These are phyloP conservation scores for Leccinum subgranulosum DNA, from an alignment of 768 basidiomycete species.

Conservation along the genomic window DNA sequence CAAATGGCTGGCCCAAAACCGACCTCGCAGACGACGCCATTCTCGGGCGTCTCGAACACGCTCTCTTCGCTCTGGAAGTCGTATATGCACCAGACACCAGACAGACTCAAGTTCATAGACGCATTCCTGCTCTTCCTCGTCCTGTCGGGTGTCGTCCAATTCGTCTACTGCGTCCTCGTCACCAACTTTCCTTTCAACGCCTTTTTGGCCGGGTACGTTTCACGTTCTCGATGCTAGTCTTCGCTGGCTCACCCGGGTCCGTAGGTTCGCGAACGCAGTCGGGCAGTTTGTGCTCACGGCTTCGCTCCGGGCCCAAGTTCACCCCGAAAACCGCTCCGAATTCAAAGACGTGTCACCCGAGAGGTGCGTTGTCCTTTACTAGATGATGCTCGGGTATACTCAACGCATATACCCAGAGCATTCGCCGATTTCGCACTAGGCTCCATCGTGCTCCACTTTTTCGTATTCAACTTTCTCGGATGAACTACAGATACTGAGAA, in stretches of 20 bases:
- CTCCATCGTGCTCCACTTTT: constrained; percentile 96
- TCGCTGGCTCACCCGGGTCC: background rate
- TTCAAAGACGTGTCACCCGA: constrained; percentile 95
- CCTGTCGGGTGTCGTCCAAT: constrained; percentile 86
- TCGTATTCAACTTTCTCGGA: constrained; percentile 98
- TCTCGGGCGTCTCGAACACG: constrained; percentile 26
- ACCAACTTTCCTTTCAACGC: constrained; percentile 97
- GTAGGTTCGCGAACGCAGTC: constrained; percentile 88
- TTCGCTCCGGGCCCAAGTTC: constrained; percentile 87
- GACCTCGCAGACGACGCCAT: constrained; percentile 8
- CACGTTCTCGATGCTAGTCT: background rate
- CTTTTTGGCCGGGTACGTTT: constrained; percentile 86
- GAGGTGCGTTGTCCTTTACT: constrained; percentile 50
- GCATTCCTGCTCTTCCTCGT: constrained; percentile 89
- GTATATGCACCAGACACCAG: constrained; percentile 73
- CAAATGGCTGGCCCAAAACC: constrained; percentile 39
- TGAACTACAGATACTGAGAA: constrained; percentile 32
- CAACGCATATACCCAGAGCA: constrained; percentile 52
- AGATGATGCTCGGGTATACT: background rate
- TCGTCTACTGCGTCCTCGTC: constrained; percentile 86
- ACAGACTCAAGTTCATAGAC: constrained; percentile 92
- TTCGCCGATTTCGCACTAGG: constrained; percentile 96
- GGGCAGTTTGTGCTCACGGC: constrained; percentile 97
- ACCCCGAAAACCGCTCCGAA: constrained; percentile 74
- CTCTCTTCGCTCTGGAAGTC: constrained; percentile 66